Evolutionary conservation across 2,329 filamentous ascomycete genomes (phyloP), one percentile per base, ranked within the genome.

Genomic region (Cordyceps sp.): DNA sequence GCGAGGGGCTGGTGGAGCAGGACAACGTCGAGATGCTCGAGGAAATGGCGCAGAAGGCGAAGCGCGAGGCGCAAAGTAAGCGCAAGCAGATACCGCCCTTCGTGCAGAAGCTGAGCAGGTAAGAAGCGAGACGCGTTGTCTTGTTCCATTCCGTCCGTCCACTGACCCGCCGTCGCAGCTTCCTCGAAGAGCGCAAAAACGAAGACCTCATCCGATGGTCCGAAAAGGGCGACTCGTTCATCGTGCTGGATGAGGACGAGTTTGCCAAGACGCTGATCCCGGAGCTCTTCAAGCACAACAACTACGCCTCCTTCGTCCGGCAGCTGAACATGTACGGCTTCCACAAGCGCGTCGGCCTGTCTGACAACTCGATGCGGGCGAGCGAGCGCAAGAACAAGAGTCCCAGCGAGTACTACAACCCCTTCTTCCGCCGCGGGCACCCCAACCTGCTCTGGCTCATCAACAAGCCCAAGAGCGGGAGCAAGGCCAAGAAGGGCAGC

Each of bases 261-360:
- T 98, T 98, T 50, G 94, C 90, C 15, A 96, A 94, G 58, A 84
- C 82, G 24, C 78, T 98, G 44, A 81, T 98, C 17, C 90, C 90
- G 1, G 93, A 96, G 54, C 76, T 96, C 39, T 98, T 98, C 68
- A 98, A 98, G 57, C 90, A 98, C 60, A 93, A 88, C 66, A 94
- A 94, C 53, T 94, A 94, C 55, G 86, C 86, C 29, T 93, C 86
- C 41, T 94, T 94, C 50, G 86, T 94, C 34, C 78, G 86, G 23
- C 86, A 94, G 52, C 66, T 94, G 39, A 93, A 94, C 56, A 94
- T 94, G 65, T 94, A 93, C 53, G 86, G 93, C 39, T 98, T 98
- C 47, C 90, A 98, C 64, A 98, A 98, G 62, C 78, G 82, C 26
- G 82, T 90, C 4, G 82, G 82, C 4, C 66, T 98, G 14, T 93